Evolutionary conservation across 257 asterid species (phyloP).

Genomic region (Nicotiana tabacum): DNA sequence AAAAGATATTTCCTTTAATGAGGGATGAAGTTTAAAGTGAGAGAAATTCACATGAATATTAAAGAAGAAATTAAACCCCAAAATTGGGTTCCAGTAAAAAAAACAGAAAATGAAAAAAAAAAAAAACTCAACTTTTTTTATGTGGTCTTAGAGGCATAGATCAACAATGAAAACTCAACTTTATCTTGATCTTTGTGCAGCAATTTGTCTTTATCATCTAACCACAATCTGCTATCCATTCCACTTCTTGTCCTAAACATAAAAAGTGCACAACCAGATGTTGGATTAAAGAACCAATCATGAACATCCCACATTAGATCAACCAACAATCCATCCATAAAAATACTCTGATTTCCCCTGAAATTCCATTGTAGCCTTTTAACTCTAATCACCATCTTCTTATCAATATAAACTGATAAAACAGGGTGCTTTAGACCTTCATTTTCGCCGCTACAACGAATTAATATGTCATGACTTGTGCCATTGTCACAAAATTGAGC

Average conservation of each 20-base stretch:
- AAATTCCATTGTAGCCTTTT: slow-evolving; percentile 94
- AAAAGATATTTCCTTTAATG: background rate
- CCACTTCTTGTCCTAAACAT: slow-evolving; percentile 95
- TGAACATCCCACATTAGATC: slow-evolving; percentile 98
- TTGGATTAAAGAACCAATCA: slow-evolving; percentile 63
- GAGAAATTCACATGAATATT: background rate
- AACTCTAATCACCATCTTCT: slow-evolving; percentile 63
- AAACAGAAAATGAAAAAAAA: background rate
- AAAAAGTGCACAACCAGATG: slow-evolving; percentile 59
- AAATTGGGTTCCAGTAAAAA: background rate
- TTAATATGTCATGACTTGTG: slow-evolving; percentile 50
- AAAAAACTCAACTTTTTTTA: slow-evolving; percentile 9
- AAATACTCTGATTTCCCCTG: slow-evolving; percentile 87
- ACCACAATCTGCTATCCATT: slow-evolving; percentile 81
- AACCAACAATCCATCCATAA: slow-evolving; percentile 72
- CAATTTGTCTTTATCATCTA: slow-evolving; percentile 58
- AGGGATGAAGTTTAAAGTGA: background rate
- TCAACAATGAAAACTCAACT: slow-evolving; percentile 68
- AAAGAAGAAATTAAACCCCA: background rate
- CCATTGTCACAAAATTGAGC: slow-evolving; percentile 62
- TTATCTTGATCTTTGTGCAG: slow-evolving; percentile 50
- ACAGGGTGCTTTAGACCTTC: slow-evolving; percentile 62
- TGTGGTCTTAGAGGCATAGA: slow-evolving; percentile 61
- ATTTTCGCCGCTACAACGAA: slow-evolving; percentile 53
- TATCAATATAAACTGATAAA: slow-evolving; percentile 63